Conservation (phyloP, 73 alveolate genomes). For the Paramecium bursaria region DNA sequence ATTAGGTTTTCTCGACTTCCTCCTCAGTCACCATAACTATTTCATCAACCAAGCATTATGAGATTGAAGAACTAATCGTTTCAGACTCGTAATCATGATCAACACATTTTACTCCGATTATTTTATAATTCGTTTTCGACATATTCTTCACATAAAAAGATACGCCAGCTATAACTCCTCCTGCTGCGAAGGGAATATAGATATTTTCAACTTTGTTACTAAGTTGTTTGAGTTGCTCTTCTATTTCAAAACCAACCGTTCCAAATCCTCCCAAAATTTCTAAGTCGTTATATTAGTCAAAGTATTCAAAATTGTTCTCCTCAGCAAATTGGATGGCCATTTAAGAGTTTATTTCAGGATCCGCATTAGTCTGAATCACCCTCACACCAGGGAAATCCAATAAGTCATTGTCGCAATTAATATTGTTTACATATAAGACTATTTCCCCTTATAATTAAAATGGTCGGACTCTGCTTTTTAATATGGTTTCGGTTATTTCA, state of each 20-base stretch:
- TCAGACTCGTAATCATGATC: neutral
- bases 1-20: constrained; percentile 50
- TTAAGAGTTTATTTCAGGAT: neutral
- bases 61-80: neutral
- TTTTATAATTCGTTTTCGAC: neutral
- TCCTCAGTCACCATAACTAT: neutral
- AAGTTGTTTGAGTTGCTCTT: neutral
- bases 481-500: neutral
- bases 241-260: constrained; percentile 49
- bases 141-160: neutral
- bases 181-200: neutral
- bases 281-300: constrained; percentile 1
- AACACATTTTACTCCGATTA: constrained; percentile 1
- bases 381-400: constrained; percentile 13
- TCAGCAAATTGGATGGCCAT: neutral
- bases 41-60: neutral
- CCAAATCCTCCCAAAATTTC: constrained; percentile 49
- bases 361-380: neutral
- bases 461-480: neutral
- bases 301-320: neutral
- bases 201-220: neutral
- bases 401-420: neutral
- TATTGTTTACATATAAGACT: neutral
- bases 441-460: constrained; percentile 17
- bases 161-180: constrained; percentile 20